Conservation (phyloP, 1,139 yeast genomes). For the Taphrina betulina region DNA sequence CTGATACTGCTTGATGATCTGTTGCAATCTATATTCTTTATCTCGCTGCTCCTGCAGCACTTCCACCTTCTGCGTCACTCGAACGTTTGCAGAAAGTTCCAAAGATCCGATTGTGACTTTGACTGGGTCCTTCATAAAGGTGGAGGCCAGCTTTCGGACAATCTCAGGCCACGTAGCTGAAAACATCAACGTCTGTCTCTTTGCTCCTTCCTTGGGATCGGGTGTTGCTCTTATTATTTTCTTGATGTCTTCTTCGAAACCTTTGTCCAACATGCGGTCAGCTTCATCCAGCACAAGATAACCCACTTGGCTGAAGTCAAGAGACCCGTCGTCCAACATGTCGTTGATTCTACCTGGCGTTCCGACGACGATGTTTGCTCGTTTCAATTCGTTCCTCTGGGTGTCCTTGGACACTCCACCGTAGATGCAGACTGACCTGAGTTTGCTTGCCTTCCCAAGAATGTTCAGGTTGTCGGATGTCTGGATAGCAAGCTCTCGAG, state of each 20-base stretch:
- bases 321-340: conserved; percentile 82
- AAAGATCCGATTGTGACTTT: conserved; percentile 91
- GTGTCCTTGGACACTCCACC: conserved; percentile 98
- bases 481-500: conserved; percentile 95
- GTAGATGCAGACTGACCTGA: conserved; percentile 80
- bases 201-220: conserved; percentile 40
- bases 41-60: conserved; percentile 72
- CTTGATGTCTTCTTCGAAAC: conserved; percentile 95
- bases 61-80: conserved; percentile 90
- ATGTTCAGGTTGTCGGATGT: conserved; percentile 66
- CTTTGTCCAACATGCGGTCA: conserved; percentile 95
- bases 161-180: conserved; percentile 91
- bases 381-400: conserved; percentile 63
- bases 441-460: conserved; percentile 60
- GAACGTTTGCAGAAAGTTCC: conserved; percentile 53
- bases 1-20: conserved; percentile 71
- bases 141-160: conserved; percentile 84
- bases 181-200: conserved; percentile 82
- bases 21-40: conserved; percentile 74
- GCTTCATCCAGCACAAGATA: conserved; percentile 95
- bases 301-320: conserved; percentile 64
- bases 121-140: conserved; percentile 78
- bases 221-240: conserved; percentile 63
- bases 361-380: conserved; percentile 79
- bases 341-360: conserved; percentile 97